phyloP scores from a whole-genome alignment of 345 rosid species.

The Noccaea caerulescens region DNA sequence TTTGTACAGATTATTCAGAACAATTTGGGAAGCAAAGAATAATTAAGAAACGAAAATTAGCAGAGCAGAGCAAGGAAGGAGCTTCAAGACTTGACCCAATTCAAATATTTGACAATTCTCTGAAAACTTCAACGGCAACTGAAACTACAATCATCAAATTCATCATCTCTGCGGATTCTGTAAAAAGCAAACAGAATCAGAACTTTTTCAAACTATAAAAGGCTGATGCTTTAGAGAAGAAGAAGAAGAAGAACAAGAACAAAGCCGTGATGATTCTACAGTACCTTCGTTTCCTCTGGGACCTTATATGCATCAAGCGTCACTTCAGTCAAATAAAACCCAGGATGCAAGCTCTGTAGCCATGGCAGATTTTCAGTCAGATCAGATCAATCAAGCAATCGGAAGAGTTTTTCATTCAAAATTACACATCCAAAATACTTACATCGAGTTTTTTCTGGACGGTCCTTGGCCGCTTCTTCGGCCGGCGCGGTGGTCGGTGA shows the following conservation, averaged over 20 bases:
- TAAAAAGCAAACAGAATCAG: constrained; percentile 5
- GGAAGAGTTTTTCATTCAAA: not conserved
- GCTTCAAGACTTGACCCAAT: constrained; percentile 34
- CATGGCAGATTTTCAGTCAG: constrained; percentile 16
- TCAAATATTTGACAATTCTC: constrained; percentile 32
- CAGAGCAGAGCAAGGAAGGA: constrained; percentile 24
- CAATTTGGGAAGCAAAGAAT: constrained; percentile 27
- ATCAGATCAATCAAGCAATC: constrained; percentile 5
- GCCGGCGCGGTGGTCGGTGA: constrained; percentile 68
- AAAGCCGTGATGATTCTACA: not conserved
- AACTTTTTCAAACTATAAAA: not conserved
- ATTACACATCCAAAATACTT: constrained; percentile 31
- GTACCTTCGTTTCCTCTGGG: constrained; percentile 55
- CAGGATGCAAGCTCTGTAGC: constrained; percentile 72
- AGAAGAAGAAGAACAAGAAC: constrained; percentile 1
- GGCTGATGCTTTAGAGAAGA: not conserved
- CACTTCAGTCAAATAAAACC: constrained; percentile 79
- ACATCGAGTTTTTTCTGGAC: constrained; percentile 82
- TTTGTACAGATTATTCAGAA: constrained; percentile 35
- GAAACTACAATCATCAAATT: constrained; percentile 30
- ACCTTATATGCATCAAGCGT: constrained; percentile 72
- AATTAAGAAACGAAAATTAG: constrained; percentile 24
- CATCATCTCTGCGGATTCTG: constrained; percentile 34
- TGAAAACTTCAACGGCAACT: constrained; percentile 23
- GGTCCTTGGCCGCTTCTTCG: constrained; percentile 67